A percentile compares a stretch with the other conserved stretches of the same genome.
Conservation (phyloP, 2,329 filamentous ascomycete genomes). For the Clarireedia paspali region DNA sequence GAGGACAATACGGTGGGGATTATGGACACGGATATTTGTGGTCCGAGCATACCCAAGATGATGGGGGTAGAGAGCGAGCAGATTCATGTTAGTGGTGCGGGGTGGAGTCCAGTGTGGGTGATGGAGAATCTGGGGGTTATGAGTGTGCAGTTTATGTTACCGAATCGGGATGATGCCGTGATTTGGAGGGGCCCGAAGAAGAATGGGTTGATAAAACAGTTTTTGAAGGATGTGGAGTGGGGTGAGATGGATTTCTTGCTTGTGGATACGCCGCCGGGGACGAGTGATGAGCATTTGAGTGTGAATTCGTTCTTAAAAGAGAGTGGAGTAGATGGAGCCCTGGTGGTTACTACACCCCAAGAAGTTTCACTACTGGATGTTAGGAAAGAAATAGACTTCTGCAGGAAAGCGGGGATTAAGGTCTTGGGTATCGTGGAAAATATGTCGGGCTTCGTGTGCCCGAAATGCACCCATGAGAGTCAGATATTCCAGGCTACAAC, state of each 20-base stretch:
- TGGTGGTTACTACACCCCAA: slow-evolving; percentile 90
- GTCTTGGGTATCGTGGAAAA: slow-evolving; percentile 92
- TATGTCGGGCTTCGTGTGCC: slow-evolving; percentile 96
- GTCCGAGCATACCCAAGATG: slow-evolving; percentile 96
- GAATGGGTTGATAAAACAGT: slow-evolving; percentile 96
- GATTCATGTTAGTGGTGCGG: slow-evolving; percentile 80
- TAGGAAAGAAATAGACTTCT: slow-evolving; percentile 96
- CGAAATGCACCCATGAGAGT: slow-evolving; percentile 72
- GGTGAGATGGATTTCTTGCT: slow-evolving; percentile 88
- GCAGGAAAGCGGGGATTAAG: slow-evolving; percentile 82
- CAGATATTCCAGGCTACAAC: slow-evolving; percentile 91
- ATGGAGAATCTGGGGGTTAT: slow-evolving; percentile 90
- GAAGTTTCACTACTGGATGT: slow-evolving; percentile 91
- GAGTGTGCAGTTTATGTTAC: slow-evolving; percentile 98
- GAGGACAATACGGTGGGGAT: slow-evolving; percentile 75
- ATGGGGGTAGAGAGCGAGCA: slow-evolving; percentile 93
- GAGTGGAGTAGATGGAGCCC: slow-evolving; percentile 85
- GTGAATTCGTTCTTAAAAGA: slow-evolving; percentile 90
- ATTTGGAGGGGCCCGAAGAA: slow-evolving; percentile 99
- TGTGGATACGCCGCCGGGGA: slow-evolving; percentile 93
- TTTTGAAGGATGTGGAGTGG: slow-evolving; percentile 97
- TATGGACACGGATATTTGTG: slow-evolving; percentile 98
- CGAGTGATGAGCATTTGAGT: slow-evolving; percentile 88
- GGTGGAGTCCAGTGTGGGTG: slow-evolving; percentile 95
- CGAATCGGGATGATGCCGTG: slow-evolving; percentile 85